Base-by-base conservation (phyloP, 2,329 filamentous ascomycete species). In the Podosphaera aphanis region DNA sequence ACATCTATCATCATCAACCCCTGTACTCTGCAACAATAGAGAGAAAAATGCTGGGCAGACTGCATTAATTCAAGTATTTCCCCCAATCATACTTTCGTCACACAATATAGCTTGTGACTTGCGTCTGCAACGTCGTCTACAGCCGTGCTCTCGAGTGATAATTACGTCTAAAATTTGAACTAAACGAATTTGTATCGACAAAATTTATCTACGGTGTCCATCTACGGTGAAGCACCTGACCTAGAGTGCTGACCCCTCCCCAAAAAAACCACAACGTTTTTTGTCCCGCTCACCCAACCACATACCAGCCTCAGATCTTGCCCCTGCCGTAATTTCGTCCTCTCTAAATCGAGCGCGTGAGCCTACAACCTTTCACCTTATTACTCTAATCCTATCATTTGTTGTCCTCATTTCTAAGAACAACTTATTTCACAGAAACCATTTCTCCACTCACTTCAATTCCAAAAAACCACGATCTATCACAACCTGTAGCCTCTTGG, bases 301-400 rank as follows among this genome's bases (percentile, higher is more conserved):
- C 51, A 52, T 51, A 52, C 47, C 50, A 45, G 29, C 47, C 39
- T 42, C 47, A 36, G 49, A 51, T 33, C 36, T 40, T 38, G n/a
- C 37, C 44, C 47, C 49, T 47, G 44, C 46, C 47, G 53, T 56
- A 55, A 53, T 53, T 49, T 52, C 49, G 52, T 51, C 52, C 56
- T 54, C 51, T n/a, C 49, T 54, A 50, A 53, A 48, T 55, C 54
- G 54, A 53, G 56, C 55, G 56, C 56, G 56, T 58, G 56, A 58
- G 56, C 53, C 55, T 54, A 56, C 53, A 46, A 52, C 46, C 36
- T 46, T 44, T 40, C 47, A 51, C 53, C 47, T 52, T 53, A 52
- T 50, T 51, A 54, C 50, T 49, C 48, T 47, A 37, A 47, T 49
- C 45, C 49, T 49, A 16, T 44, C 42, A 44, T 27, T 44, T 44